A percentile compares a stretch with the other conserved stretches of the same genome.
Evolutionary conservation across 768 basidiomycete genomes (phyloP).

Genomic region (Tulasnella sp.): DNA sequence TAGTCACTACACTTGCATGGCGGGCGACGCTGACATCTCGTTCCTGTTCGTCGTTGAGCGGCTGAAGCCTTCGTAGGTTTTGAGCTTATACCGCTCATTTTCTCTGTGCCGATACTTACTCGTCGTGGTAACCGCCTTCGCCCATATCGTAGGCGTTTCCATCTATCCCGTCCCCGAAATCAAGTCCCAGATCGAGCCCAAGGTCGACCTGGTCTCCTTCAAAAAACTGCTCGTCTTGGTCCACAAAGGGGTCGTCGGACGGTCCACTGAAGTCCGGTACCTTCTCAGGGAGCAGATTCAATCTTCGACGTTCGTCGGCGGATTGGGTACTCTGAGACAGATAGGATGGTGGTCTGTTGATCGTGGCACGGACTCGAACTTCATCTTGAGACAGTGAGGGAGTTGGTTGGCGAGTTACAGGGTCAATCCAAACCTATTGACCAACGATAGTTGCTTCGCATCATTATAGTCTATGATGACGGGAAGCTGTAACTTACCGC

Average conservation of each 20-base stretch:
- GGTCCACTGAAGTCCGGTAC: constrained; percentile 26
- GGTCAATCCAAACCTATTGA: constrained; percentile 13
- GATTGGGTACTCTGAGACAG: not conserved
- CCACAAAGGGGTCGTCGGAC: constrained; percentile 25
- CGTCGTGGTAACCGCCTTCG: not conserved
- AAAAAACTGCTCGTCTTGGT: constrained; percentile 15
- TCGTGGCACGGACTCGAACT: not conserved
- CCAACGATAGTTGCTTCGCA: not conserved
- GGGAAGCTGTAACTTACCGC: constrained; percentile 15
- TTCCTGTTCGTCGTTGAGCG: not conserved
- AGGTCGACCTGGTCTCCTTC: constrained; percentile 18
- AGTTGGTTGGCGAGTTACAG: constrained; percentile 5
- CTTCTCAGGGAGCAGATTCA: constrained; percentile 12
- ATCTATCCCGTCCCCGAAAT: not conserved
- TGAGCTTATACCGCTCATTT: not conserved
- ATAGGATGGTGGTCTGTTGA: constrained; percentile 16
- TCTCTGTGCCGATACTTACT: not conserved
- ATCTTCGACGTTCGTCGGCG: not conserved
- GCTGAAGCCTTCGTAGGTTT: not conserved
- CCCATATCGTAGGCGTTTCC: not conserved
- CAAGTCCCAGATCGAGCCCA: constrained; percentile 1
- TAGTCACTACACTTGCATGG: not conserved
- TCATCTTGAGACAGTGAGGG: not conserved
- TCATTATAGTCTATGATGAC: not conserved
- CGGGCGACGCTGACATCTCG: not conserved